Evolutionary conservation across 345 rosid species (phyloP), one percentile per base, ranked within the genome.

Genomic region (Eucalyptus rudis): DNA sequence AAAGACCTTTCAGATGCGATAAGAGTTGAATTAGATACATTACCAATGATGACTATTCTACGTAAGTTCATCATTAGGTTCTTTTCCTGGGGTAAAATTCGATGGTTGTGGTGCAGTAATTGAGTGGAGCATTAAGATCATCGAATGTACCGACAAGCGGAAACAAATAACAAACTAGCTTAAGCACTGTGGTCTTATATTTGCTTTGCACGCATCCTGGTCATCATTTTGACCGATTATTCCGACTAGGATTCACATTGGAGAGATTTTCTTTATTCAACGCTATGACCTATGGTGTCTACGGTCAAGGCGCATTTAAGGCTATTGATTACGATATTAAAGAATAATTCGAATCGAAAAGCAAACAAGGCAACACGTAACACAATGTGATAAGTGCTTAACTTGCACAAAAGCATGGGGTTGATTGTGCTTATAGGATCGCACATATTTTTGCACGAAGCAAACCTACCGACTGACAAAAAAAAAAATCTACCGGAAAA

Each of bases 1-100:
- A 76, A 20, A 4, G 15, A 8, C 4, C 47, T 19, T 19, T 17
- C 0, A 4, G 1, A 71, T 19, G 81, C 0, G 4, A 40, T 36
- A 10, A 36, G 11, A 19, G 81, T 10, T 71, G 45, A 71, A 33
- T 71, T 71, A 31, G 45, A 6, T 71, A 19, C 8, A 3, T 9
- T 36, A 27, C 14, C 27, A 71, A 71, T 5, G 1, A 36, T 36
- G 40, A 3, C 11, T 13, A 19, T 36, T 43, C 8, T 71, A 19
- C 12, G 10, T 19, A 33, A 71, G 45, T 71, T 36, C 27, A 19
- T 16, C 27, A 5, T 44, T 36, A 71, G 43, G 7, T 71, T 71
- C 13, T 36, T 33, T 3, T 19, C 7, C 14, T 5, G 0, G 13
- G 71, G 45, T 7, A 71, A 24, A 19, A 36, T 33, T 3, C 6